Evolutionary conservation across 371 early-diverging fungal genomes (phyloP), one percentile per base, ranked within the genome.

Genomic region (Mortierella sp.): DNA sequence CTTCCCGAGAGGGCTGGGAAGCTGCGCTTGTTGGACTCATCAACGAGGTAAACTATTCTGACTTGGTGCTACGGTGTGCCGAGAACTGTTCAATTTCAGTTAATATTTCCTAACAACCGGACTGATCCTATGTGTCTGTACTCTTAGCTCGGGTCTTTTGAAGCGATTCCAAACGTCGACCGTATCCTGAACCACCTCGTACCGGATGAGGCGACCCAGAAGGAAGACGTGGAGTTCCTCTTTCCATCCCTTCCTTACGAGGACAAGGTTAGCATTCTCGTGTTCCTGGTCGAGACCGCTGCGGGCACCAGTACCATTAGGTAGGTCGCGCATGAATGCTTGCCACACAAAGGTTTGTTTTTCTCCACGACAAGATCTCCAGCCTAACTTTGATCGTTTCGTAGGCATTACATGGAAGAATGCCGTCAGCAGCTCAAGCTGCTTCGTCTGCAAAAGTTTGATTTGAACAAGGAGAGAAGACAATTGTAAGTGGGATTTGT

Each of bases 391-490:
- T 15, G 3, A 24, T 19, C 37, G 2, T 37, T 28, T 8, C 12
- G 15, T 56, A 68, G 73, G 31, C 58, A 55, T 24, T 91, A 87
- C 66, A 84, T 93, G 80, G 92, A 89, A 31, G 76, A 87, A 55
- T 90, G 91, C 50, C 84, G 88, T 39, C 89, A 91, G 32, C 81
- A 85, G n/a, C 68, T 87, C 52, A 85, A 86, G 2, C 88, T 83
- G 34, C 81, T 92, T 24, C 80, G 89, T 56, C 82, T 86, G 55
- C 90, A 84, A 71, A 82, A 87, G 48, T 78, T 89, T n/a, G 92
- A 92, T 17, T 47, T 90, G 24, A 87, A 86, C 52, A 84, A 87
- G 64, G 91, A 92, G 50, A 70, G 82, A 23, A 87, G 84, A 54
- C 64, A 55, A 30, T 30, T 72, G 78, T 72, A 62, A 72, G 67